Conservation (phyloP, 495 filamentous ascomycete genomes). For the Aspergillus kassunensis region DNA sequence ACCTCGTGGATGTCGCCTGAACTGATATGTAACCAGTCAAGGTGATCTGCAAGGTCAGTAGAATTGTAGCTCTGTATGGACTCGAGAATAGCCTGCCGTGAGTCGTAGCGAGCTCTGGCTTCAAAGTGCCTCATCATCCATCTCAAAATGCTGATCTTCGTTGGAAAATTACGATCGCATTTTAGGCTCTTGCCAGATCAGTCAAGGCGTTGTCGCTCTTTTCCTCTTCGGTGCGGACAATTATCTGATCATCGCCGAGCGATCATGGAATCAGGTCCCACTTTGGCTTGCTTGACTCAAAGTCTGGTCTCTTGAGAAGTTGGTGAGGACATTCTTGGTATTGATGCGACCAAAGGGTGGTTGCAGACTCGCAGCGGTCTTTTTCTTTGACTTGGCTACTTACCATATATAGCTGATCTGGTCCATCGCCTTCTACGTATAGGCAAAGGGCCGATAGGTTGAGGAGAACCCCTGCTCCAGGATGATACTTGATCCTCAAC, state of each 20-base stretch:
- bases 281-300: neutral
- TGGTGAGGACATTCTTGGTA: too few species aligned
- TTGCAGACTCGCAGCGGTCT: too few species aligned
- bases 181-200: constrained; percentile 32
- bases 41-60: neutral
- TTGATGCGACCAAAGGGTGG: too few species aligned
- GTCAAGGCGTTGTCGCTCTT: constrained; percentile 25
- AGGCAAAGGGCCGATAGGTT: too few species aligned
- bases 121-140: neutral
- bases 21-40: neutral
- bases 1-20: neutral
- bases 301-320: neutral
- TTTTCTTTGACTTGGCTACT: too few species aligned
- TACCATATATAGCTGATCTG: too few species aligned
- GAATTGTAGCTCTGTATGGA: too few species aligned
- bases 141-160: constrained; percentile 6
- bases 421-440: too few species aligned
- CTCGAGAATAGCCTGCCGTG: constrained; percentile 4
- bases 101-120: neutral
- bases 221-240: constrained; percentile 23
- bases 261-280: constrained; percentile 19
- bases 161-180: constrained; percentile 32
- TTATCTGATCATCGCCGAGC: constrained; percentile 34
- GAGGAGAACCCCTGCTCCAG: too few species aligned
- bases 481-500: too few species aligned